Evolutionary conservation across 345 rosid genomes (phyloP), one percentile per base, ranked within the genome.

Genomic region (Limnanthes douglasii): DNA sequence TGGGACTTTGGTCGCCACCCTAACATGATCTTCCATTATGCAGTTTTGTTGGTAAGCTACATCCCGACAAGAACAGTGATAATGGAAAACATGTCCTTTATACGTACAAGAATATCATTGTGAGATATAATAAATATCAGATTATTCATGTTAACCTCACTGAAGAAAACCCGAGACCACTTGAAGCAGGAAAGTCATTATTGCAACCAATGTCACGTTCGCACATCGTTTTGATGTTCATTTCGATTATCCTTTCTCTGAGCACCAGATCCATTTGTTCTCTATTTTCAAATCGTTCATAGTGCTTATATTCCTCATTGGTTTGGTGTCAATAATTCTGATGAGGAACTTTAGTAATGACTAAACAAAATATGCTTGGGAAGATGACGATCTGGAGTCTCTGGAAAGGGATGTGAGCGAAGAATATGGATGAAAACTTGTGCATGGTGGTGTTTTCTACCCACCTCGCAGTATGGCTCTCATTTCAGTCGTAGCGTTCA

Each of bases 241-340:
- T 54, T 61, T 85, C 61, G 96, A 85, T 52, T 72, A 85, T 51
- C 96, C 90, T 11, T 85, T 85, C 68, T 85, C 80, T 58, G 93
- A 85, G 62, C 96, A 85, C 48, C 96, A 85, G 96, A 80, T 85
- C 55, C 96, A 85, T 44, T 85, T 93, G 96, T 80, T 85, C 63
- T 85, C 96, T 40, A 80, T 85, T 57, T 85, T 85, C 66, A 85
- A 85, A 61, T 85, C 96, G 15, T 85, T 80, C 68, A 85, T 85
- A 93, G 76, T 85, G 96, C 93, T 85, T 56, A 85, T 85, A 61
- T 80, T 85, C 58, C 83, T 85, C 54, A 80, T 93, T 46, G 96
- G 96, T 51, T 60, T 85, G 79, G 96, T 85, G 48, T 85, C 96
- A 21, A 80, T 85, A 93, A 85, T 85, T 61, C 58, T 85, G 65